Evolutionary conservation across 169 alveolate genomes (phyloP).

Genomic region (Plasmodium ovale): DNA sequence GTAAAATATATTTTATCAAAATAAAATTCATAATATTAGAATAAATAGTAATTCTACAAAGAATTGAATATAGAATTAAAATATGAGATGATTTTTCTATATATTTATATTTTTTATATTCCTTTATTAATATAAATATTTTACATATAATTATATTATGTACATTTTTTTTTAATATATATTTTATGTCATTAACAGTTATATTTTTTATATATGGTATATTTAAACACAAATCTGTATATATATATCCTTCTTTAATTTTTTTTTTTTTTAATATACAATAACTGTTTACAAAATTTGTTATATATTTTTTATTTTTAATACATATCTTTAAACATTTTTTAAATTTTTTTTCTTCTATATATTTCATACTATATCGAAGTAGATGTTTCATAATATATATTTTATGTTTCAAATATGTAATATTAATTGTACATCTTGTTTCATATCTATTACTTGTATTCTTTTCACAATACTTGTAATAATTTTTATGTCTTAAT

Average conservation of each 20-base stretch:
- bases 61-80: conserved; percentile 12
- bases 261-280: conserved; percentile 22
- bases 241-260: conserved; percentile 1
- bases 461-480: not conserved
- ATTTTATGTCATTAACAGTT: conserved; percentile 47
- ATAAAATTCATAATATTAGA: not conserved
- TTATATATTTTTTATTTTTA: conserved; percentile 17
- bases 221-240: conserved; percentile 21
- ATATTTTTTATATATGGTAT: not conserved
- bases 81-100: conserved; percentile 47
- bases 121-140: conserved; percentile 24
- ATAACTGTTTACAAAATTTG: conserved; percentile 45
- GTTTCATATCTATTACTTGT: not conserved
- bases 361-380: conserved; percentile 17
- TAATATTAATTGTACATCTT: conserved; percentile 27
- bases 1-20: conserved; percentile 25
- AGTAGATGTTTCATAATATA: conserved; percentile 30
- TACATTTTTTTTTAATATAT: conserved; percentile 30
- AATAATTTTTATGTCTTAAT: conserved; percentile 28
- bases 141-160: conserved; percentile 54
- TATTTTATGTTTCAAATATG: conserved; percentile 57
- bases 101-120: conserved; percentile 50
- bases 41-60: conserved; percentile 29
- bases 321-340: conserved; percentile 55
- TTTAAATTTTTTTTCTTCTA: conserved; percentile 43